These are phyloP conservation scores for Phaeosphaeriaceae sp. DNA, from an alignment of 2,329 filamentous ascomycete species.

Conservation along the genomic window DNA sequence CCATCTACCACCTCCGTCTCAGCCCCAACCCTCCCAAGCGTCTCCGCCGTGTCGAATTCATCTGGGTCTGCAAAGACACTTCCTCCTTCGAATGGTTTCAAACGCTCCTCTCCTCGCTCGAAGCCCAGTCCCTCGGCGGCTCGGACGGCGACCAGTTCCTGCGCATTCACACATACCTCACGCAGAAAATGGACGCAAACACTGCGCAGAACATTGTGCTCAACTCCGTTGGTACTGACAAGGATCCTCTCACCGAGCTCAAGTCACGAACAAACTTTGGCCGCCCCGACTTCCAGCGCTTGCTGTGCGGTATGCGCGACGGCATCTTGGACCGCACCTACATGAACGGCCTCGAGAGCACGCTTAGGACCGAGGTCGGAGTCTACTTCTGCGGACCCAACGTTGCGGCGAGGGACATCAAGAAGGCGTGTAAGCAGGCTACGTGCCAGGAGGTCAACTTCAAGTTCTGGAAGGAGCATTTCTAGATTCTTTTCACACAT, in stretches of 20 bases:
- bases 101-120: slow-evolving; percentile 86
- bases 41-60: slow-evolving; percentile 94
- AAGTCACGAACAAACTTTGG: slow-evolving; percentile 92
- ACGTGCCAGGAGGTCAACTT: slow-evolving; percentile 84
- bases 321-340: slow-evolving; percentile 88
- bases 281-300: slow-evolving; percentile 81
- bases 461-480: slow-evolving; percentile 98
- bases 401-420: slow-evolving; percentile 79
- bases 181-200: slow-evolving; percentile 88
- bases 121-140: slow-evolving; percentile 76
- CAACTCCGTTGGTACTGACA: slow-evolving; percentile 86
- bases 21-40: slow-evolving; percentile 87
- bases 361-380: slow-evolving; percentile 82
- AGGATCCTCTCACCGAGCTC: slow-evolving; percentile 92
- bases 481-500: slow-evolving; percentile 40
- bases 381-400: slow-evolving; percentile 98
- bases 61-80: slow-evolving; percentile 98
- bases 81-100: slow-evolving; percentile 99
- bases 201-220: slow-evolving; percentile 96
- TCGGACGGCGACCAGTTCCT: slow-evolving; percentile 81
- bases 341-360: slow-evolving; percentile 79
- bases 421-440: slow-evolving; percentile 76
- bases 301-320: slow-evolving; percentile 85
- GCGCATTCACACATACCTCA: slow-evolving; percentile 97
- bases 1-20: slow-evolving; percentile 96